Evolutionary conservation across 495 filamentous ascomycete genomes (phyloP).

Genomic region (Pyronema omphalodes): DNA sequence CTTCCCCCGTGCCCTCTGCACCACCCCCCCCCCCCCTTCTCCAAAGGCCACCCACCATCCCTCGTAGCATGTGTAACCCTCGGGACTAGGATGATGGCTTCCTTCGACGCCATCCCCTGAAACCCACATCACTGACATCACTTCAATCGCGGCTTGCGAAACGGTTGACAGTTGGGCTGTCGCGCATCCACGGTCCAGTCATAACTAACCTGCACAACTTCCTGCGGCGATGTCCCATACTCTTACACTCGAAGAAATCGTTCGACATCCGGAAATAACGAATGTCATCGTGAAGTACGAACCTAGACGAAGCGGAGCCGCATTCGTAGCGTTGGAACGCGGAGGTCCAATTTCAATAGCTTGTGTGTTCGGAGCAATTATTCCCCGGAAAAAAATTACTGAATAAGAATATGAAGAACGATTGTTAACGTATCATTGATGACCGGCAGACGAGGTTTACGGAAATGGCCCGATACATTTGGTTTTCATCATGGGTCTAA

Average conservation of each 20-base stretch:
- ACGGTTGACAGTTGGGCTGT: neutral
- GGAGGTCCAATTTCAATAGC: conserved; percentile 22
- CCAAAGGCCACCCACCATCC: too few relatives aligned
- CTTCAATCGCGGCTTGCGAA: neutral
- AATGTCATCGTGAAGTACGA: conserved; percentile 13
- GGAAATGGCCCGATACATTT: conserved; percentile 51
- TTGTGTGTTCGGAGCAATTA: conserved; percentile 2
- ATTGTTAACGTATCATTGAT: neutral
- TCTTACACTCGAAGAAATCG: conserved; percentile 20
- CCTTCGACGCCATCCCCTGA: neutral
- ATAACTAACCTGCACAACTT: too few relatives aligned
- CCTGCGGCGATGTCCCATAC: too few relatives aligned
- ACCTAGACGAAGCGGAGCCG: conserved; percentile 15
- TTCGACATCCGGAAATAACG: conserved; percentile 17
- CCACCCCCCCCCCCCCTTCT: too few relatives aligned
- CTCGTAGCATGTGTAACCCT: neutral
- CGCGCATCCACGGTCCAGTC: too few relatives aligned
- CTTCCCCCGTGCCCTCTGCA: too few relatives aligned
- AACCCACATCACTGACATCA: neutral
- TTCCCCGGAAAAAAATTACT: neutral
- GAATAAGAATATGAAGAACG: neutral
- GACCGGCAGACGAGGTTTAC: conserved; percentile 43
- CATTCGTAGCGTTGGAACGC: conserved; percentile 18
- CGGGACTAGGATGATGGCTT: neutral
- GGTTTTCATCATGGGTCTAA: conserved; percentile 54